Base-by-base conservation (phyloP, 2,329 filamentous ascomycete species). In the Sporothrix phasma region DNA sequence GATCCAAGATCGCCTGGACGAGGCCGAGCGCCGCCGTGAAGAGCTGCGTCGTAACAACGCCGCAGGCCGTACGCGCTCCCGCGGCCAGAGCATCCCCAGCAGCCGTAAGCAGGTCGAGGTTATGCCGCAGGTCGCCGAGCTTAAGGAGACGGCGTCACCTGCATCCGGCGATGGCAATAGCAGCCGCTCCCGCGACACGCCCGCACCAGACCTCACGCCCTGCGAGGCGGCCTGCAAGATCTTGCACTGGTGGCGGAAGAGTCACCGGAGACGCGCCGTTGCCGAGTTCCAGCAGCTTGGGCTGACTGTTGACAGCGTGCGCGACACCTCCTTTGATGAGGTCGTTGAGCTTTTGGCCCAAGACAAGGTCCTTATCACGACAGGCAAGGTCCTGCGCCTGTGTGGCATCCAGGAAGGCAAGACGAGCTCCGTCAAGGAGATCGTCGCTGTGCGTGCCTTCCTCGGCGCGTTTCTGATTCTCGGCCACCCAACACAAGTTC, bases 401-500 rank as follows among this genome's bases (percentile, higher is more conserved):
- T 89, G 90, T 70, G 87, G 86, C 1, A 76, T 93, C 62, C 80
- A 84, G 59, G 88, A 91, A 69, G 84, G 83, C 43, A 82, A 83
- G 3, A 75, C 80, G 2, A 82, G 84, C 17, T 86, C 84, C 1
- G 82, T 88, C 64, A 81, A 83, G 51, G 84, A 89, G 68, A 88
- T 88, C 79, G 85, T 87, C 41, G 83, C 85, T 17, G 84, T 89
- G 46, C 81, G 89, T 69, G 91, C 87, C 0, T 93, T 93, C 70
- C 76, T 94, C 63, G 91, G 88, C 71, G 88, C 90, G 5, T 93
- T 88, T 72, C 79, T 94, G 62, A 92, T 93, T 66, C 77, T 92
- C 29, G 89, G 88, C 1, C 90, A 93, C 72, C 89, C 90, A 1
- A 85, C 86, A 1, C 86, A 90, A 69, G 89, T 93, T 1, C 81